phyloP scores from a whole-genome alignment of 768 basidiomycete species.

The Naematelia encephala region DNA sequence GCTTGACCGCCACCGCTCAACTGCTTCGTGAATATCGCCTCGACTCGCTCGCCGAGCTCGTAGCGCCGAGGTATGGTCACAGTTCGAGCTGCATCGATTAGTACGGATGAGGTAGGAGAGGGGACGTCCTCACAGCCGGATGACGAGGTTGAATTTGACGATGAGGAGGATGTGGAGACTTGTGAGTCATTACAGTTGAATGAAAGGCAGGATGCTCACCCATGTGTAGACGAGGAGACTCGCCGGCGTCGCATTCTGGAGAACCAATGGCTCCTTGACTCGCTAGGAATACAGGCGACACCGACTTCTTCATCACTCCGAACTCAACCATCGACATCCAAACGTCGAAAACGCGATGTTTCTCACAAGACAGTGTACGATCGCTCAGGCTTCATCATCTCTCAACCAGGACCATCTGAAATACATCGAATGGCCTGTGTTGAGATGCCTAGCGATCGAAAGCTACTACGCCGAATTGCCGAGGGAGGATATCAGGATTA shows the following conservation, averaged over 20 bases:
- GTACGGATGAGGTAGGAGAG: not conserved
- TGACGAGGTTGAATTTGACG: slow-evolving; percentile 4
- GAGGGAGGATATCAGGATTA: slow-evolving; percentile 38
- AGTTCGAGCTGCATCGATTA: no score
- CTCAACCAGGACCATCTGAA: slow-evolving; percentile 20
- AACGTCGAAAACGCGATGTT: not conserved
- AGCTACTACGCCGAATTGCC: slow-evolving; percentile 24
- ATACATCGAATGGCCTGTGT: slow-evolving; percentile 33
- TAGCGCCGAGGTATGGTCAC: no score
- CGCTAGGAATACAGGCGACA: slow-evolving; percentile 11
- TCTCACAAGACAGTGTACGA: slow-evolving; percentile 17
- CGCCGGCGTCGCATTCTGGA: slow-evolving; percentile 32
- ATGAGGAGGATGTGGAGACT: not conserved
- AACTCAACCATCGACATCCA: not conserved
- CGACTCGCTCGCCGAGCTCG: no score
- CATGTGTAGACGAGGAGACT: slow-evolving; percentile 24
- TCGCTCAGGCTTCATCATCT: slow-evolving; percentile 33
- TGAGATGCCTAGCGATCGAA: slow-evolving; percentile 35
- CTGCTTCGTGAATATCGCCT: no score
- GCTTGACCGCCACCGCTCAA: not conserved
- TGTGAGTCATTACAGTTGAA: not conserved
- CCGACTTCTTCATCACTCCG: not conserved
- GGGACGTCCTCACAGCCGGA: not conserved
- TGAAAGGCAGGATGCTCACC: not conserved
- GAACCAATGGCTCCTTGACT: slow-evolving; percentile 24